Base-by-base conservation (phyloP, 2,329 filamentous ascomycete genomes). In the Ophiocordyceps sinensis region DNA sequence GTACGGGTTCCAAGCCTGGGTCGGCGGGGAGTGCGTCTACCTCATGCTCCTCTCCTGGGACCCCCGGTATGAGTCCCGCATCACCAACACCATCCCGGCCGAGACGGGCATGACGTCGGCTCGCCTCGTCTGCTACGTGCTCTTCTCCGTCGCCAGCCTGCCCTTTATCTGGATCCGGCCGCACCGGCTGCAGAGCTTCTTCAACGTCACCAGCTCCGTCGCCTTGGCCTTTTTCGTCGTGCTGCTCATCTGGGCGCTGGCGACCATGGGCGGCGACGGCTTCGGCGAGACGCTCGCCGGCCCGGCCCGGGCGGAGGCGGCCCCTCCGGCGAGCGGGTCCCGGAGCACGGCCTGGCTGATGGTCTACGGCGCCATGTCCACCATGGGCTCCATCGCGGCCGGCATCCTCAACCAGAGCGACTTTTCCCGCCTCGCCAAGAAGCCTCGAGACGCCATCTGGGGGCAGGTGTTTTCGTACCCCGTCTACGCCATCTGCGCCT, bases 1-100 rank as follows among this genome's bases (percentile, higher is more conserved):
- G 61, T 64, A 64, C 40, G 63, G 58, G 14, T 66, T 68, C 43
- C 64, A 67, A 40, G 60, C 64, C 5, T 69, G 64, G 62, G 61
- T 67, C 34, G 66, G 66, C 12, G 66, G 66, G 3, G 56, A 66
- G 48, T 68, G 64, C 38, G 46, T 67, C 41, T 65, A 68, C 39
- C 55, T 69, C 36, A 64, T 65, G 39, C 54, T 70, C 5, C 59
- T 64, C 11, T 64, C 67, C 2, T 64, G 66, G 51, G 63, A 64
- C 47, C 65, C 65, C 11, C 54, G 55, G 8, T 54, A 67, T 29
- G 64, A 67, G 41, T 38, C 56, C 1, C 62, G 62, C 44, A 59
- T 70, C 36, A 60, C 56, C 13, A 67, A 67, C 47, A 54, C 51
- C 32, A 62, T 68, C 38, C 58, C 65, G 5, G 50, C 46, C 1